Evolutionary conservation across 257 asterid species (phyloP).

Genomic region (Primulina eburnea): DNA sequence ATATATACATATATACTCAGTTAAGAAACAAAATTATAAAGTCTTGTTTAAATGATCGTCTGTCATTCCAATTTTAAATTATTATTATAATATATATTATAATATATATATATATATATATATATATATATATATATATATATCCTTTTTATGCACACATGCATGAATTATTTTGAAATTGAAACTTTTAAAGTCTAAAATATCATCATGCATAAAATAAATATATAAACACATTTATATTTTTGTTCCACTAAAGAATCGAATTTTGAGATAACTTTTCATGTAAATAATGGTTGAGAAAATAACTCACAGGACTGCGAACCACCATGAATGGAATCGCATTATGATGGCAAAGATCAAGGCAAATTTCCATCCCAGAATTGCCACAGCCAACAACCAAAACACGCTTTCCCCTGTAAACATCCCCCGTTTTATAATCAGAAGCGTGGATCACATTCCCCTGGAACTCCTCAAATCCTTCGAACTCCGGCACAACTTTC

Average conservation of each 20-base stretch:
- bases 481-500: constrained; percentile 65
- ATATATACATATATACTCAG: not conserved
- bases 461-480: constrained; percentile 49
- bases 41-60: too few species aligned
- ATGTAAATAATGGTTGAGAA: not conserved
- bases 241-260: too few species aligned
- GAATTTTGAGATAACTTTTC: not conserved
- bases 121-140: too few species aligned
- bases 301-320: constrained; percentile 66
- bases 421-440: constrained; percentile 78
- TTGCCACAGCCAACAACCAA: constrained; percentile 92
- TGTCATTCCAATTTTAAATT: too few species aligned
- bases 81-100: too few species aligned
- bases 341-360: constrained; percentile 72
- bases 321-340: constrained; percentile 79
- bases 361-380: constrained; percentile 91
- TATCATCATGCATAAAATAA: too few species aligned
- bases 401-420: constrained; percentile 51
- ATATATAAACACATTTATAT: too few species aligned
- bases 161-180: too few species aligned
- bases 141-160: too few species aligned
- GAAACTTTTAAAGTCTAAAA: too few species aligned
- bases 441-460: constrained; percentile 74
- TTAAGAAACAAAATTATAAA: not conserved
- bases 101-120: too few species aligned